Evolutionary conservation across 1,139 yeast genomes (phyloP).

Genomic region (Saccharomycopsis hybrid): DNA sequence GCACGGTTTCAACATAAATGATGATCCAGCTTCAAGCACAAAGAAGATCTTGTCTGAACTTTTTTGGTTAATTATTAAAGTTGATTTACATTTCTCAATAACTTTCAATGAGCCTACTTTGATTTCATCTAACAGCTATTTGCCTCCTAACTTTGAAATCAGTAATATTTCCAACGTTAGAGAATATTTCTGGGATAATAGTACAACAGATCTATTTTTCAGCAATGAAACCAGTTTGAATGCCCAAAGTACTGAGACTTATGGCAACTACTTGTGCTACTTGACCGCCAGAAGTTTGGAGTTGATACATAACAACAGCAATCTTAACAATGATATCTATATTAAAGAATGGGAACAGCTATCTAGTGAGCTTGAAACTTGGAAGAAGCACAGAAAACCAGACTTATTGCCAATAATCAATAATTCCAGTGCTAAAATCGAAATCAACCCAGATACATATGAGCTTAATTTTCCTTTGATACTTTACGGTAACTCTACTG

Average conservation of each 20-base stretch:
- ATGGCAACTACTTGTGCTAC: conserved; percentile 11
- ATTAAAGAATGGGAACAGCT: conserved; percentile 6
- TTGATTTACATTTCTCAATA: conserved; percentile 16
- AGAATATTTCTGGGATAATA: background rate
- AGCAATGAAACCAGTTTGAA: no score
- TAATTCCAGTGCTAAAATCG: conserved; percentile 7
- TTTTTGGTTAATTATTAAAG: conserved; percentile 14
- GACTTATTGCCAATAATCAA: conserved; percentile 9
- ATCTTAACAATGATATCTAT: conserved; percentile 1
- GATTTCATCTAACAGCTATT: conserved; percentile 2
- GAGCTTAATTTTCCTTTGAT: conserved; percentile 15
- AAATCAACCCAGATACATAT: background rate
- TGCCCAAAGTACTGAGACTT: background rate
- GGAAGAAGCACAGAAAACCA: conserved; percentile 12
- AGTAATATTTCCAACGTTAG: background rate
- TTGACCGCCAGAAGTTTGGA: conserved; percentile 9
- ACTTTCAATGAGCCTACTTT: conserved; percentile 7
- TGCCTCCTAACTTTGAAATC: background rate
- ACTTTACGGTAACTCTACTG: background rate
- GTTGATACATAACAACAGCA: conserved; percentile 2
- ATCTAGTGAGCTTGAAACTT: conserved; percentile 3
- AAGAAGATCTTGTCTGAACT: conserved; percentile 3
- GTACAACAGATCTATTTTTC: no score
- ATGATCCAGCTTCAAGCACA: background rate
- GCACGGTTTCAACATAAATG: conserved; percentile 3